These are phyloP conservation scores for Aspergillus fischeri DNA, from an alignment of 2,329 filamentous ascomycete genomes.

Conservation along the genomic window DNA sequence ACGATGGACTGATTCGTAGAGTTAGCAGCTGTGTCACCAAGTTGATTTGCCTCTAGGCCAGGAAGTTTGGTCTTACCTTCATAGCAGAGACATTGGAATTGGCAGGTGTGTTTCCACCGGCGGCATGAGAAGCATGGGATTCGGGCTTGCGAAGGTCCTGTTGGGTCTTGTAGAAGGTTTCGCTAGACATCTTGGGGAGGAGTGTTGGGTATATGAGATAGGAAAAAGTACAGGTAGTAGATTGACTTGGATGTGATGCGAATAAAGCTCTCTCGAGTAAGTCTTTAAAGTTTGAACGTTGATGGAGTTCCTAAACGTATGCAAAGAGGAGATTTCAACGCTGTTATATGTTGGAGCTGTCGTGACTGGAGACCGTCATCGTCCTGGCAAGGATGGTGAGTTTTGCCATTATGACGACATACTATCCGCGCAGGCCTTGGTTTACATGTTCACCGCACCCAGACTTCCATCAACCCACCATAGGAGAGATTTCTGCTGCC, in stretches of 20 bases:
- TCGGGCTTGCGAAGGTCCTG: slow-evolving; percentile 49
- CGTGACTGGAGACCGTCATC: neutral
- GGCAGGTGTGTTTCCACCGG: slow-evolving; percentile 40
- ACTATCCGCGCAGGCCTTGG: neutral
- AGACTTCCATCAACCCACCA: too few relatives aligned
- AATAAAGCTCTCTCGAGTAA: neutral
- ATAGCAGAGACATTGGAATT: slow-evolving; percentile 44
- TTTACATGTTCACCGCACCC: neutral
- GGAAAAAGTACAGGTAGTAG: neutral
- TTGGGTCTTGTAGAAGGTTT: slow-evolving; percentile 47
- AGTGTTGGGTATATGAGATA: neutral
- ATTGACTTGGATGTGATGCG: neutral
- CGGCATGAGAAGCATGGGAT: slow-evolving; percentile 36
- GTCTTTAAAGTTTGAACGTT: neutral
- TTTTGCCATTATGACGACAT: neutral
- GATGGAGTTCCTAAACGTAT: neutral
- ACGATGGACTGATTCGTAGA: slow-evolving; percentile 30
- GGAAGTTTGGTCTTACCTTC: slow-evolving; percentile 35
- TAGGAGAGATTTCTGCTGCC: neutral
- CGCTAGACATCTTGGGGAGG: slow-evolving; percentile 27
- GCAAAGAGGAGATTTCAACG: neutral
- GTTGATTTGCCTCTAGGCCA: neutral
- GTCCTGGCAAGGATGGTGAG: neutral
- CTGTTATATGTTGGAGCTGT: neutral
- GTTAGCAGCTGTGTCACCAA: slow-evolving; percentile 2